Percentiles rank a stretch among this genome's conserved stretches.
Evolutionary conservation across 2,329 filamentous ascomycete genomes (phyloP).

Genomic region (Leptographium flavum): DNA sequence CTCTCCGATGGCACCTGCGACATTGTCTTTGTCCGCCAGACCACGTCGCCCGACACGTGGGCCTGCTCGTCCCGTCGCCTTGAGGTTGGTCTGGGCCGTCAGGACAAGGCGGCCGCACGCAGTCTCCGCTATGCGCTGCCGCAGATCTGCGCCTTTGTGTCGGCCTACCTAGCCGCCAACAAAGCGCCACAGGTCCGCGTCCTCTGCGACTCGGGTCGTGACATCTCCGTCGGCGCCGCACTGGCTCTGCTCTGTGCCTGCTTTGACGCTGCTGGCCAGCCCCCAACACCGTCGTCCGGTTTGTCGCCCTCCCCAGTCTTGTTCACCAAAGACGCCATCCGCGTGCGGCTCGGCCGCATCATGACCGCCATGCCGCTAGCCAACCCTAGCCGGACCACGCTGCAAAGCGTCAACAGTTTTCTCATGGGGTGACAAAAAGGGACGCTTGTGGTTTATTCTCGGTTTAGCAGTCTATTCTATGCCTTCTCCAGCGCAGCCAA

Average conservation of each 20-base stretch:
- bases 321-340: conserved; percentile 64
- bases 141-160: conserved; percentile 43
- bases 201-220: conserved; percentile 63
- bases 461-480: conserved; percentile 2
- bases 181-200: conserved; percentile 31
- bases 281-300: conserved; percentile 11
- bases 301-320: conserved; percentile 1
- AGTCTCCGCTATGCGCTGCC: conserved; percentile 60
- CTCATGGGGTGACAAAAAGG: conserved; percentile 57
- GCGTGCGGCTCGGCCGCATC: conserved; percentile 66
- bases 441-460: not conserved
- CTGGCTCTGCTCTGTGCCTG: conserved; percentile 64
- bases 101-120: conserved; percentile 63
- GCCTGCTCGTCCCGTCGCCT: conserved; percentile 22
- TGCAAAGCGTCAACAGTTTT: conserved; percentile 86
- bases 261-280: conserved; percentile 36
- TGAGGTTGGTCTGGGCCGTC: conserved; percentile 50
- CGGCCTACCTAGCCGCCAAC: conserved; percentile 18
- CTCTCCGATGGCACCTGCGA: conserved; percentile 7
- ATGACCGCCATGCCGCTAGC: conserved; percentile 64
- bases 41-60: conserved; percentile 31
- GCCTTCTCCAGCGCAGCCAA: conserved; percentile 32
- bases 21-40: conserved; percentile 27
- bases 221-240: conserved; percentile 65
- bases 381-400: conserved; percentile 70